A percentile compares a stretch with the other conserved stretches of the same genome.
phyloP scores from a whole-genome alignment of 2,329 filamentous ascomycete species.

The Alternaria triticimaculans region DNA sequence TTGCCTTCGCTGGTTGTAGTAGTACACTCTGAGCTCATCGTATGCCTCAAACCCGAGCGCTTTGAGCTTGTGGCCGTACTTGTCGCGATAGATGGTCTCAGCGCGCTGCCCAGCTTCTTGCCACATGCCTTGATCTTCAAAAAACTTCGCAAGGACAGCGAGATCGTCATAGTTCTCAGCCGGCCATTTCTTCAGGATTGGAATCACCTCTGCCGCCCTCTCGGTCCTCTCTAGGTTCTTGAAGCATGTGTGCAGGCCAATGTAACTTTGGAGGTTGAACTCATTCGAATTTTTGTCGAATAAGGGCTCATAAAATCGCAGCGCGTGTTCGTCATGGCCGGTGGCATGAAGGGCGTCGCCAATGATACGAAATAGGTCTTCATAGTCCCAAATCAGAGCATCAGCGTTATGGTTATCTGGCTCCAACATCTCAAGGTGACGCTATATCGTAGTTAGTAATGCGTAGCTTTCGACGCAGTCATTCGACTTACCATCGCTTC shows the following conservation, averaged over 20 bases:
- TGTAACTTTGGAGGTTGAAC: constrained; percentile 38
- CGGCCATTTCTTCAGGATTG: constrained; percentile 75
- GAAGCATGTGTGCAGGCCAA: constrained; percentile 66
- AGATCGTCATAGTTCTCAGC: constrained; percentile 76
- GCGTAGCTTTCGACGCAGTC: constrained; percentile 58
- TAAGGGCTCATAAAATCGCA: constrained; percentile 64
- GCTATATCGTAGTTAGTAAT: constrained; percentile 42
- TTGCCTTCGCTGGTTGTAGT: constrained; percentile 32
- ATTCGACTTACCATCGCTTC: constrained; percentile 74
- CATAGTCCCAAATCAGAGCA: constrained; percentile 68
- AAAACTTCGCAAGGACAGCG: constrained; percentile 81
- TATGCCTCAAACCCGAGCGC: constrained; percentile 49
- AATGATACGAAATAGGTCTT: constrained; percentile 79
- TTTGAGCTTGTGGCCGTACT: constrained; percentile 53
- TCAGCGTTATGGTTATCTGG: constrained; percentile 62
- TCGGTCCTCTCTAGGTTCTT: constrained; percentile 67
- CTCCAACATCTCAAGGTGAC: constrained; percentile 67
- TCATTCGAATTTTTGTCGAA: constrained; percentile 29
- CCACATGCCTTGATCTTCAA: constrained; percentile 72
- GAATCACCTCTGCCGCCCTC: constrained; percentile 78
- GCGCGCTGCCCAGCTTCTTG: constrained; percentile 52
- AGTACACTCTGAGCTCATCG: constrained; percentile 35
- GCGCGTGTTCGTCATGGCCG: constrained; percentile 60
- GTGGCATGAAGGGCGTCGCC: constrained; percentile 64
- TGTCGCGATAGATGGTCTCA: constrained; percentile 77